Evolutionary conservation across 164 flowering plant species (phyloP).

Genomic region (Annona squamosa): DNA sequence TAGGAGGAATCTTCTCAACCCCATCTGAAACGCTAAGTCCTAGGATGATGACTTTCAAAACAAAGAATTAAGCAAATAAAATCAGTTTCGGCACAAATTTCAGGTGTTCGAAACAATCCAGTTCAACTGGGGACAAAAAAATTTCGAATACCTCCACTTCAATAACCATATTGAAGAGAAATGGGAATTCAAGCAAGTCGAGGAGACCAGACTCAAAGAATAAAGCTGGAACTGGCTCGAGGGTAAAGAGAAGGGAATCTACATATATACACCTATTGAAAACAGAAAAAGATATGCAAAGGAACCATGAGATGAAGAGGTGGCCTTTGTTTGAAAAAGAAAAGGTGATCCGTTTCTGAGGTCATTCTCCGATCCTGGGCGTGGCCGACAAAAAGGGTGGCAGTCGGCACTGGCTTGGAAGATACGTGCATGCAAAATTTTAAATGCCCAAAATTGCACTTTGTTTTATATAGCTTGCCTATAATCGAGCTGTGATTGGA

Average conservation of each 20-base stretch:
- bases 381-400: constrained; percentile 8
- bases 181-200: constrained; percentile 13
- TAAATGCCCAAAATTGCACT: constrained; percentile 23
- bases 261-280: constrained; percentile 21
- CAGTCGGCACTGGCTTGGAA: constrained; percentile 19
- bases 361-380: constrained; percentile 17
- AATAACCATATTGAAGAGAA: constrained; percentile 38
- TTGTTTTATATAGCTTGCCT: constrained; percentile 29
- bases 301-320: constrained; percentile 32
- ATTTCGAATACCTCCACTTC: constrained; percentile 44
- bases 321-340: not conserved
- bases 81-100: no score
- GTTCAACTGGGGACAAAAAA: no score
- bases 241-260: constrained; percentile 22
- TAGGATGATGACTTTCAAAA: no score
- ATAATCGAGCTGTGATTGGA: constrained; percentile 20
- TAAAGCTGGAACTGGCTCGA: constrained; percentile 37
- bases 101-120: no score
- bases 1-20: no score
- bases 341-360: constrained; percentile 6
- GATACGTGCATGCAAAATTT: constrained; percentile 5
- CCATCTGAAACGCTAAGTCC: no score
- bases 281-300: constrained; percentile 52
- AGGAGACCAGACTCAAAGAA: constrained; percentile 30
- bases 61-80: no score